Evolutionary conservation across 441 rosid genomes (phyloP), one percentile per base, ranked within the genome.

Genomic region (Aleurites moluccanus): DNA sequence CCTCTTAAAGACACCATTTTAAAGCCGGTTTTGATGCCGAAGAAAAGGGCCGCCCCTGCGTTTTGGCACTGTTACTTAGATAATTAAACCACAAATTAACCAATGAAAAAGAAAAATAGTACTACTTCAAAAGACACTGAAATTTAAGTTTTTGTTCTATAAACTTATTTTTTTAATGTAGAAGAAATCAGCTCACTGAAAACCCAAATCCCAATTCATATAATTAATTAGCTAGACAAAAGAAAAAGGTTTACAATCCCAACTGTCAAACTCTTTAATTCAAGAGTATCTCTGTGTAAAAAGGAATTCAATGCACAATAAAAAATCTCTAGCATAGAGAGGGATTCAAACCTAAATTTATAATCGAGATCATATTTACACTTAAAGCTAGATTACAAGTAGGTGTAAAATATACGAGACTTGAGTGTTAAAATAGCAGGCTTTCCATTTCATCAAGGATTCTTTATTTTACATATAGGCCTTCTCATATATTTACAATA

Each of bases 1-100:
- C 21, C 21, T 38, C 65, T 14, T 65, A 56, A 49, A 62, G 78
- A 80, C 75, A 69, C 76, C 70, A 76, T 80, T 81, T 83, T 59
- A 80, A 87, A 85, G 90, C 92, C 99, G 88, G 85, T 77, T 87
- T 90, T 80, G 78, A 73, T 80, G 97, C 87, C 97, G 86, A 67
- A 72, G 69, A 79, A 84, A 75, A 82, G 76, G 97, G 88, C 83
- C 64, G 57, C 69, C 80, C 79, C 76, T 76, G 90, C 90, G 88
- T 88, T 82, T 80, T 77, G 81, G 85, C 88, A 86, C 88, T 61
- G 52, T 82, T 40, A 49, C 70, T 45, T 76, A 66, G 21, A 18
- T 49, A 49, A 18, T 49, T 13, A 4, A 18, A 57, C 38, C 7
- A n/a, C 16, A 52, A 20, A 21, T 67, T 15, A 23, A 45, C 16